Base-by-base conservation (phyloP, 2,329 filamentous ascomycete genomes). In the Cordyceps militaris region DNA sequence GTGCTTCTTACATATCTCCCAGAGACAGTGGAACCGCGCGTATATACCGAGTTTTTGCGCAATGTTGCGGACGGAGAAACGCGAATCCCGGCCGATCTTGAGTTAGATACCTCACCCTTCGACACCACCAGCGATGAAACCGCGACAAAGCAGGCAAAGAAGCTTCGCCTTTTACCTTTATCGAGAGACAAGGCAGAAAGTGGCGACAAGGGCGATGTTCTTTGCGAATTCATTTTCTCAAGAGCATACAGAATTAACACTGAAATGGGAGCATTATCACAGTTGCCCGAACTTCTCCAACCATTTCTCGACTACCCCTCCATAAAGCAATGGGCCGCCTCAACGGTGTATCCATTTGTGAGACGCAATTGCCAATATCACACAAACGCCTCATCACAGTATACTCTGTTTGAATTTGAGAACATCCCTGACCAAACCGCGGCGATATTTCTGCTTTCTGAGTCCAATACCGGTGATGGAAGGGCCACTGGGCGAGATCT, bases 1-100 rank as follows among this genome's bases (percentile, higher is more conserved):
- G 84, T 94, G 55, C 73, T 95, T 23, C 79, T 95, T 47, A 89
- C 86, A 21, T 89, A 87, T 67, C 78, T 95, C 1, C 90, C 91
- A 26, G 89, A 93, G 70, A 86, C 81, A 44, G 67, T 84, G 5
- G 80, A 81, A 5, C 84, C 89, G 5, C 72, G 71, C n/a, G 69
- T 76, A 47, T 92, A 92, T 67, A 74, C 82, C 19, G 74, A 74
- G 14, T 80, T 89, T 53, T 66, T 91, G 19, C 71, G 80, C 63
- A 78, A 83, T 54, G 72, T 91, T 60, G 76, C 75, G 42, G 73
- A 73, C 4, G 75, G 74, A 53, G 70, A 78, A 21, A 73, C 80
- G 42, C 69, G 8, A 46, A 6, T 74, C 23, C 64, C 69, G 30
- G 62, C 69, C 28, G 67, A 74, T 24, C 65, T 73, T 43, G 73